Percentiles rank a stretch among this genome's conserved stretches.
These are phyloP conservation scores for Hordeum vulgare DNA, from an alignment of 176 grass and related monocot species.

Conservation along the genomic window DNA sequence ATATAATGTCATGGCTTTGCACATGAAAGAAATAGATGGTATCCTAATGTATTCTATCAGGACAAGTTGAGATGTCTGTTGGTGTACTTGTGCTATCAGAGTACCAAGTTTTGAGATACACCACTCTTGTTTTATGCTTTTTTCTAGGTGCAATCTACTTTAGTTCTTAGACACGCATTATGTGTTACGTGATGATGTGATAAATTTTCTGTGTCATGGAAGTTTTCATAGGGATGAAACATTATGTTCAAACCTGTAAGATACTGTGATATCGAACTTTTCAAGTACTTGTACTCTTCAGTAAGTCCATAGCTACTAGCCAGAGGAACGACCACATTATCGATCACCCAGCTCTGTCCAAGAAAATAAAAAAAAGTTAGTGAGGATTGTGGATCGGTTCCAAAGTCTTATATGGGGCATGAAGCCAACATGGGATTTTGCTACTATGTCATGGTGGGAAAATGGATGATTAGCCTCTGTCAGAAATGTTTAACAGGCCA, in stretches of 20 bases:
- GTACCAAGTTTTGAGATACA: not conserved
- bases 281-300: slow-evolving; percentile 84
- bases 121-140: not conserved
- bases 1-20: not conserved
- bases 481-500: not conserved
- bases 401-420: not conserved
- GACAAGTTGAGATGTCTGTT: not conserved
- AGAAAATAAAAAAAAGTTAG: not conserved
- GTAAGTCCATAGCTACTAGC: slow-evolving; percentile 62
- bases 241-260: slow-evolving; percentile 63
- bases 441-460: not conserved
- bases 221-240: not conserved
- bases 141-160: not conserved
- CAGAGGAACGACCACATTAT: slow-evolving; percentile 84
- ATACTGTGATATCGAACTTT: slow-evolving; percentile 64
- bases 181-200: not conserved
- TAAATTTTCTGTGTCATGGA: not conserved
- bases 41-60: not conserved
- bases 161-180: not conserved
- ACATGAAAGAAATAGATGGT: not conserved
- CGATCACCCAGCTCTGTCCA: slow-evolving; percentile 70
- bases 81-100: not conserved
- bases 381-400: not conserved
- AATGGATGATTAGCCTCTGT: not conserved
- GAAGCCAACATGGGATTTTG: not conserved